Percentiles rank a stretch among this genome's conserved stretches.
phyloP scores from a whole-genome alignment of 345 rosid genomes.

The Bretschneidera sinensis region DNA sequence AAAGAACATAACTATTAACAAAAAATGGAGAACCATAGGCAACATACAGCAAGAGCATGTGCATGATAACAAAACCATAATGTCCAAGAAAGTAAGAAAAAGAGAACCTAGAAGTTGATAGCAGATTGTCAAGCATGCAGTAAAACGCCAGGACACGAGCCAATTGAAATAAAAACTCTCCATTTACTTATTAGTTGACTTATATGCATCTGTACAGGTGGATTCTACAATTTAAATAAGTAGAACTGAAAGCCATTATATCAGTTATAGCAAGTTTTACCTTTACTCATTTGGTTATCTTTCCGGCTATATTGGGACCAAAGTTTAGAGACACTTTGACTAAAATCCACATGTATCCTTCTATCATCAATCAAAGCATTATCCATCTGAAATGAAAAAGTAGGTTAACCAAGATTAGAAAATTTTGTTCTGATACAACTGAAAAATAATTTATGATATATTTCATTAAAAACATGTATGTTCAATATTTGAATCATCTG shows the following conservation, averaged over 20 bases:
- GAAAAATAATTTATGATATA: slow-evolving; percentile 6
- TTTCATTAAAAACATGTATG: slow-evolving; percentile 2
- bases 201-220: too few relatives aligned
- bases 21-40: too few relatives aligned
- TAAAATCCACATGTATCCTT: slow-evolving; percentile 94
- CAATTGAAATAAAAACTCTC: too few relatives aligned
- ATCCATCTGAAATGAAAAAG: slow-evolving; percentile 64
- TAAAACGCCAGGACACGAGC: neutral
- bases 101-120: neutral
- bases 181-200: neutral
- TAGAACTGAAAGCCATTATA: neutral
- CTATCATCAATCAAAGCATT: slow-evolving; percentile 97
- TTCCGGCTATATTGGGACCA: slow-evolving; percentile 76
- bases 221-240: too few relatives aligned
- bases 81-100: neutral
- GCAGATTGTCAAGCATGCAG: neutral
- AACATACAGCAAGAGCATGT: too few relatives aligned
- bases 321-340: slow-evolving; percentile 91
- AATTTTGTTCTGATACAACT: neutral
- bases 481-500: neutral
- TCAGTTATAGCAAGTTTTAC: slow-evolving; percentile 22
- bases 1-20: too few relatives aligned
- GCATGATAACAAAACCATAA: too few relatives aligned
- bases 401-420: neutral
- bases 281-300: slow-evolving; percentile 48